Evolutionary conservation across 768 basidiomycete species (phyloP).

Genomic region (Cantharellus anzutake): DNA sequence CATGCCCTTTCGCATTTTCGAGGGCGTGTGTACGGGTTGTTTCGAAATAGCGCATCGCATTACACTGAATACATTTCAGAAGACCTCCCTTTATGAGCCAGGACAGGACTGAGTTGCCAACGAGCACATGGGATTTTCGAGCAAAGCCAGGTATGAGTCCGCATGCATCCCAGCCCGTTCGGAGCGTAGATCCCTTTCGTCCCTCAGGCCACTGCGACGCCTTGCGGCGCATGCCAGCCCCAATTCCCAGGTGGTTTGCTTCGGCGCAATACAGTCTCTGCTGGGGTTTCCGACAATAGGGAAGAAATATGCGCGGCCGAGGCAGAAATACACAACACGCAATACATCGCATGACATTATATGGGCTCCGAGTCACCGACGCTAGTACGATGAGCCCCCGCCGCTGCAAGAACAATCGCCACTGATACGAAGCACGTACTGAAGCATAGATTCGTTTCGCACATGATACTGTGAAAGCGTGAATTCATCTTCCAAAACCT

Average conservation of each 20-base stretch:
- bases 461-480: constrained; percentile 17
- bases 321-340: constrained; percentile 39
- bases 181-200: no score
- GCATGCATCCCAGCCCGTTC: no score
- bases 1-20: no score
- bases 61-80: no score
- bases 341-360: not conserved
- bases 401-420: constrained; percentile 11
- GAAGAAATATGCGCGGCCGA: constrained; percentile 26
- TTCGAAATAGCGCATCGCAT: no score
- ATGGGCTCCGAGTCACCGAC: not conserved
- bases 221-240: constrained; percentile 17
- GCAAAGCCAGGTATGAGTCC: no score
- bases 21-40: no score
- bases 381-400: constrained; percentile 42
- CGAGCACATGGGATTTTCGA: no score
- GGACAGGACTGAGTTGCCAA: no score
- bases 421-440: constrained; percentile 12
- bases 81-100: no score
- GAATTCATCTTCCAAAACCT: constrained; percentile 26
- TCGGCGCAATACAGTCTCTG: constrained; percentile 64
- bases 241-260: constrained; percentile 94
- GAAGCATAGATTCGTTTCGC: constrained; percentile 12
- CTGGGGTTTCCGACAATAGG: constrained; percentile 26
- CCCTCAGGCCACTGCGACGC: no score